Base-by-base conservation (phyloP, 345 rosid species). In the Camelina sativa region DNA sequence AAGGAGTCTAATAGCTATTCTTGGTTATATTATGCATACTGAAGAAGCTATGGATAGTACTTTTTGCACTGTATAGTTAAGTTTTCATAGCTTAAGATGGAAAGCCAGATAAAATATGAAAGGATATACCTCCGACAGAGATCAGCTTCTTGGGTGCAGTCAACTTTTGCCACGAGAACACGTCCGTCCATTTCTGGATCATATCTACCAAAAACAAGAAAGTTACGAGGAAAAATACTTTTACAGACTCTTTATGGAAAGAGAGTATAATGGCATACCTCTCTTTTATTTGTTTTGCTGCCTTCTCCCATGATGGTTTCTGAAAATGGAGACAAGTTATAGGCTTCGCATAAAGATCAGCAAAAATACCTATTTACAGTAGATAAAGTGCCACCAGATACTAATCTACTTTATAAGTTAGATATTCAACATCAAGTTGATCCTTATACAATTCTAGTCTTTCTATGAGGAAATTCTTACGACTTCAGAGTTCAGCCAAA, bases 281-380 rank as follows among this genome's bases (percentile, higher is more conserved):
- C 79, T 92, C 90, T 78, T 84, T 86, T 64, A 92, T 80, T 76
- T 83, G 85, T 72, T 84, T 87, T 52, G 98, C 97, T 63, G 99
- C 90, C 71, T 86, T 95, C 84, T 95, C 99, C 99, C 99, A 95
- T 12, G 99, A 89, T 53, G 98, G 93, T 89, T 89, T 96, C 99
- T 96, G 91, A 73, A 53, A 86, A 58, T 67, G 59, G 73, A 69
- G 30, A 56, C 11, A 73, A 73, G 65, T 73, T 66, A 58, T 40
- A 47, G 28, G 48, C 55, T 57, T 57, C 5, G 3, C 5, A 4
- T 32, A 40, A 70, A 28, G 12, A 51, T 65, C 22, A 66, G 35
- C 6, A 50, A 58, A 56, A 11, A 47, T 62, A 63, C 17, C 59
- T 62, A 15, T 55, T 8, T 58, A 19, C 9, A 41, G 46, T 13